Base-by-base conservation (phyloP, 2,329 filamentous ascomycete species). In the Fusarium udum region DNA sequence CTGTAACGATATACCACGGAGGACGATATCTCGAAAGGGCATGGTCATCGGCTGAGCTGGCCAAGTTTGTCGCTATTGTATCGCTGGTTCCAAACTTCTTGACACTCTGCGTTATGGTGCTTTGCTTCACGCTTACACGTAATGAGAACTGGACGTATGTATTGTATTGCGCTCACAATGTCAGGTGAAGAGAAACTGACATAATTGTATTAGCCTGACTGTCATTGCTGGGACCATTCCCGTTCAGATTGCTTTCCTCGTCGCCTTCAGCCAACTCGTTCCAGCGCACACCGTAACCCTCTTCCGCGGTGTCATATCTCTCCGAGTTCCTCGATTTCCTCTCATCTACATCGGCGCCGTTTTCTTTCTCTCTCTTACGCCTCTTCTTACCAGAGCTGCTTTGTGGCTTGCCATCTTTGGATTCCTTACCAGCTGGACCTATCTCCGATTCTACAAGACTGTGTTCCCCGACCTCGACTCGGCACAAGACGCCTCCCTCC, bases 261-360 rank as follows among this genome's bases (percentile, higher is more conserved):
- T 98, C 78, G 94, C 95, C 61, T 97, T 98, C 84, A 98, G 97
- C 84, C 96, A 99, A 83, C 93, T 99, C 56, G 93, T 98, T 40
- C 96, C 96, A 28, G 95, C 97, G 71, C 96, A 99, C 83, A 99
- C 96, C 16, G 95, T 98, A 60, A 96, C 95, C 9, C 90, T 99
- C 66, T 95, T 97, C 85, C 92, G 93, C 73, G 95, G 95, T 73
- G 85, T 97, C 69, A 82, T 98, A 67, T 97, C 96, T 68, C 91
- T 98, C 82, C 93, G 95, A 75, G 95, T 99, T 61, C 90, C 90
- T 24, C 85, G 89, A 53, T 90, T 91, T 76, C 90, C 90, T 16
- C 85, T 97, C 84, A 72, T 96, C 84, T 87, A 93, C 91, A 81
- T 97, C 88, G 85, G 90, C 88, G 72, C 93, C 64, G 88, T 97